These are phyloP conservation scores for Eimeria necatrix DNA, from an alignment of 169 alveolate genomes.

Conservation along the genomic window DNA sequence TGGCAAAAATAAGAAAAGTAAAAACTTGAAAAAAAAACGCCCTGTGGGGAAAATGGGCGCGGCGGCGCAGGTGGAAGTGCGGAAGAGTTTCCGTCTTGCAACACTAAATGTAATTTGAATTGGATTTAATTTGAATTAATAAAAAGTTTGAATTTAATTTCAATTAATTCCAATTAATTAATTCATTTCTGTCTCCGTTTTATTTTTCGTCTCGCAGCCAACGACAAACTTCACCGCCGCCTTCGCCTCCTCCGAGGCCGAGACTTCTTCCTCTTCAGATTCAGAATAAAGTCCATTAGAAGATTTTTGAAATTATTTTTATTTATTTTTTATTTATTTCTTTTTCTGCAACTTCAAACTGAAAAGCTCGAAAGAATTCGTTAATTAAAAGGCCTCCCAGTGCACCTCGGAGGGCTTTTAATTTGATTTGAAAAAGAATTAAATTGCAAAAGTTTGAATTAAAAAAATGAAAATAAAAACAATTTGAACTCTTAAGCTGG, in stretches of 20 bases:
- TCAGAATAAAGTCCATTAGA: too few relatives aligned
- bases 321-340: neutral
- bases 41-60: neutral
- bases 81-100: slow-evolving; percentile 60
- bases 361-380: neutral
- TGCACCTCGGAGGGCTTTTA: too few relatives aligned
- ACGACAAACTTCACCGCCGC: too few relatives aligned
- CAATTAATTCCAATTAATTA: neutral
- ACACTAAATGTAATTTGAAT: neutral
- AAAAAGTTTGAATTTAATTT: neutral
- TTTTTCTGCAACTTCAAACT: neutral
- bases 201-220: neutral
- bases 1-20: neutral
- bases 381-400: too few relatives aligned
- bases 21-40: neutral
- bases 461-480: too few relatives aligned
- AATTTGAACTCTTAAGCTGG: too few relatives aligned
- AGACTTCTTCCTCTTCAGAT: too few relatives aligned
- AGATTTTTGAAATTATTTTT: neutral
- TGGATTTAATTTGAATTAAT: neutral
- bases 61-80: neutral
- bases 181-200: neutral
- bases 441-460: too few relatives aligned
- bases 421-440: too few relatives aligned
- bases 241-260: too few relatives aligned